A percentile compares a stretch with the other conserved stretches of the same genome.
phyloP scores from a whole-genome alignment of 805 yeast genomes.

The Teunomyces gatunensis region DNA sequence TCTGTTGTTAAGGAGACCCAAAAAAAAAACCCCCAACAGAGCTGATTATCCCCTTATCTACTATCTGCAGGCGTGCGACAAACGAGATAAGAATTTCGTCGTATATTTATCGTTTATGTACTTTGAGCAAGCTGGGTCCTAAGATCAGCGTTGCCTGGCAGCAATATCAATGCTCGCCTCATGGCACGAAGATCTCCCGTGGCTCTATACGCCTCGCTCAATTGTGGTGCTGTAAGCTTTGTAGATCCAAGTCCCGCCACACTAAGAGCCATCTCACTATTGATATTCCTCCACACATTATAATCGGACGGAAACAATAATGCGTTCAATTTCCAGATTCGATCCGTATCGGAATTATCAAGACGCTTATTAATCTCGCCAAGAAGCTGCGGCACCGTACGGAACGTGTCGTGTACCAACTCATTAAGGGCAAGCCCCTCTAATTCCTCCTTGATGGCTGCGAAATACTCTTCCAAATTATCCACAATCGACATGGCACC shows the following conservation, averaged over 20 bases:
- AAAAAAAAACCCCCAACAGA: not conserved
- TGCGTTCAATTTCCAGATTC: constrained; percentile 67
- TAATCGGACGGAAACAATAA: constrained; percentile 70
- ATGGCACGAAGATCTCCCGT: constrained; percentile 50
- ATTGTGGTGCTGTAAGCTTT: constrained; percentile 46
- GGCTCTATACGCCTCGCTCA: constrained; percentile 51
- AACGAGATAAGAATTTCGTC: too few species aligned
- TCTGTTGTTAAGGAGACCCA: not conserved
- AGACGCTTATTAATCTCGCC: constrained; percentile 49
- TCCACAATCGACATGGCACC: constrained; percentile 79
- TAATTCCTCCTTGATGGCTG: constrained; percentile 67
- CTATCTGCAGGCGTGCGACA: not conserved
- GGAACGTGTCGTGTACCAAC: constrained; percentile 48
- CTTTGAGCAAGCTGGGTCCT: not conserved
- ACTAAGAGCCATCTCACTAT: constrained; percentile 52
- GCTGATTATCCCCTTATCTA: not conserved
- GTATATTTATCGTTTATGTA: not conserved
- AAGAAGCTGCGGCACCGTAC: constrained; percentile 58
- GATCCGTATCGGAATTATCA: constrained; percentile 13
- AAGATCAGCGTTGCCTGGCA: not conserved
- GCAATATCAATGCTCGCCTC: constrained; percentile 65
- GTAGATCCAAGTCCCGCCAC: constrained; percentile 53
- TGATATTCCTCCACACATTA: constrained; percentile 67
- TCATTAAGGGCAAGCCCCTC: constrained; percentile 46
- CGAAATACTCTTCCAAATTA: constrained; percentile 54